Evolutionary conservation across 768 basidiomycete species (phyloP).

Genomic region (Boletus vermiculosoides): DNA sequence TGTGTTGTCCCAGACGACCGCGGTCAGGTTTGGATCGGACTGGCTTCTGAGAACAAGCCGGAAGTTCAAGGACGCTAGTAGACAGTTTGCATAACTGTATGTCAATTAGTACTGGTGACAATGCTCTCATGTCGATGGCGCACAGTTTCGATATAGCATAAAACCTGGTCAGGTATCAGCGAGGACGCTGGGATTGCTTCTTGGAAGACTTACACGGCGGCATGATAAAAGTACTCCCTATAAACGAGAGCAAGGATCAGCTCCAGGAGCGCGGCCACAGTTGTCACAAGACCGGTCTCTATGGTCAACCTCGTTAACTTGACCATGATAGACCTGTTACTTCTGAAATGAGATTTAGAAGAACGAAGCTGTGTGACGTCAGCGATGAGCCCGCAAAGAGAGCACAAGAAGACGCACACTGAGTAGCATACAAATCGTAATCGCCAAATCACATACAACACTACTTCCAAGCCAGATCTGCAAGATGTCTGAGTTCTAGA

Average conservation of each 20-base stretch:
- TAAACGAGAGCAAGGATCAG: constrained; percentile 7
- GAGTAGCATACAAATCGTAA: constrained; percentile 21
- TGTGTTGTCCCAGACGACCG: constrained; percentile 3
- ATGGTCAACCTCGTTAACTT: constrained; percentile 22
- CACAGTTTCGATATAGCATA: constrained; percentile 18
- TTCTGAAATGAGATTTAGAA: constrained; percentile 1
- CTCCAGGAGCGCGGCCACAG: constrained; percentile 17
- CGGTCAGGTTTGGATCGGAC: background rate
- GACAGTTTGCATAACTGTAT: constrained; percentile 7
- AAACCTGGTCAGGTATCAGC: constrained; percentile 1
- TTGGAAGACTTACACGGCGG: constrained; percentile 17
- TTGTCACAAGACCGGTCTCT: constrained; percentile 26
- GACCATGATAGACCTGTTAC: constrained; percentile 1
- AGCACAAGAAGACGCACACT: background rate
- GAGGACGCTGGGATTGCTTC: background rate
- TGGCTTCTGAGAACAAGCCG: constrained; percentile 6
- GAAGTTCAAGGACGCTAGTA: constrained; percentile 20
- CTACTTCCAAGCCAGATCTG: constrained; percentile 26
- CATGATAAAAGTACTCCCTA: too few species aligned
- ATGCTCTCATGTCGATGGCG: background rate
- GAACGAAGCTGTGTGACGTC: constrained; percentile 11
- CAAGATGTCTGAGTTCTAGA: background rate
- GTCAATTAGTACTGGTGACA: background rate
- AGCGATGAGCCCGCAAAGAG: background rate
- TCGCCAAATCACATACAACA: constrained; percentile 15